Evolutionary conservation across 176 grass and related monocot genomes (phyloP).

Genomic region (Saccharum officinarum): DNA sequence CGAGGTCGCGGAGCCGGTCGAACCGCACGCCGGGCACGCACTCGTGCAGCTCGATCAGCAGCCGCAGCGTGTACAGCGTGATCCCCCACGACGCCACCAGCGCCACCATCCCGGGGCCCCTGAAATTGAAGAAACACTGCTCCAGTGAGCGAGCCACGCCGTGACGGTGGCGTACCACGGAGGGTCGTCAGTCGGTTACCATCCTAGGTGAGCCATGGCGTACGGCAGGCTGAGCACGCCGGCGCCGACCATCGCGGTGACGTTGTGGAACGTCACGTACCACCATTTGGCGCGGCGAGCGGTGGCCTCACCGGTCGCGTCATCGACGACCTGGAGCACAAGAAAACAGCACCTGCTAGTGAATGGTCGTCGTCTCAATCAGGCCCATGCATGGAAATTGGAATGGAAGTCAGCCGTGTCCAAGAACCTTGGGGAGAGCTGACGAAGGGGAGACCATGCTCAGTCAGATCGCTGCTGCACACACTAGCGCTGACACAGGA

Average conservation of each 20-base stretch:
- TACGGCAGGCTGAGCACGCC: constrained; percentile 76
- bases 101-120: constrained; percentile 53
- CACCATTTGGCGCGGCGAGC: constrained; percentile 65
- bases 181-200: constrained; percentile 43
- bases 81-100: constrained; percentile 69
- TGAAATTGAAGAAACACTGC: background rate
- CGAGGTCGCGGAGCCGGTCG: constrained; percentile 82
- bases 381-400: background rate
- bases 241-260: constrained; percentile 77
- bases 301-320: constrained; percentile 1
- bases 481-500: background rate
- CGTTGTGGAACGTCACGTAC: constrained; percentile 72
- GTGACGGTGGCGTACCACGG: too few relatives aligned
- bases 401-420: background rate
- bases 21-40: constrained; percentile 84
- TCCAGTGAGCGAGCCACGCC: background rate
- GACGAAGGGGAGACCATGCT: constrained; percentile 48
- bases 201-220: constrained; percentile 68
- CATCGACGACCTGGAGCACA: constrained; percentile 41
- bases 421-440: constrained; percentile 51
- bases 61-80: constrained; percentile 86
- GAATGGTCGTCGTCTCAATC: background rate
- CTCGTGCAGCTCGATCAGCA: constrained; percentile 94
- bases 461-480: background rate
- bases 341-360: background rate